Percentiles rank a stretch among this genome's conserved stretches.
These are phyloP conservation scores for Coleophoma cylindrospora DNA, from an alignment of 2,329 filamentous ascomycete genomes.

Conservation along the genomic window DNA sequence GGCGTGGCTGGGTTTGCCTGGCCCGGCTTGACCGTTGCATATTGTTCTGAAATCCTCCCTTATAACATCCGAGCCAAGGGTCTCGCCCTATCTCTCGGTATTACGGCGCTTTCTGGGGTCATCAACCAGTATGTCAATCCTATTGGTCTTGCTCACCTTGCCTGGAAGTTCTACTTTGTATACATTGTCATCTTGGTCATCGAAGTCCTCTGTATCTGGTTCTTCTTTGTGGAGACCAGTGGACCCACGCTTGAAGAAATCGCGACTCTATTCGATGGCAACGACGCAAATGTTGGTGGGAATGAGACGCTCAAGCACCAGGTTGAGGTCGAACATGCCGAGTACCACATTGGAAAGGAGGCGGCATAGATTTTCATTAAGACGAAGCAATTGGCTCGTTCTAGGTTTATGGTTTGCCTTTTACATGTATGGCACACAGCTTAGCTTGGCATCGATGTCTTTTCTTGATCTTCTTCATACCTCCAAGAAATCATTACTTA, in stretches of 20 bases:
- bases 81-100: slow-evolving; percentile 8
- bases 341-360: too few species aligned
- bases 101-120: slow-evolving; percentile 12
- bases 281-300: slow-evolving; percentile 10
- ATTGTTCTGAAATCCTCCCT: slow-evolving; percentile 10
- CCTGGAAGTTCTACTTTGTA: slow-evolving; percentile 22
- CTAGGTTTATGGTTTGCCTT: too few species aligned
- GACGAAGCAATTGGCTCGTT: too few species aligned
- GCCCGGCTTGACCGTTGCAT: slow-evolving; percentile 10
- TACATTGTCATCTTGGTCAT: slow-evolving; percentile 22
- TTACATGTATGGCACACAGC: too few species aligned
- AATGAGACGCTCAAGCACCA: not conserved
- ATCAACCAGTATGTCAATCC: slow-evolving; percentile 12
- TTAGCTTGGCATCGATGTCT: too few species aligned
- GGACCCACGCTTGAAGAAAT: slow-evolving; percentile 25
- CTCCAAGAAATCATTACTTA: too few species aligned
- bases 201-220: slow-evolving; percentile 23
- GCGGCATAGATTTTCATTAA: too few species aligned
- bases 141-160: slow-evolving; percentile 7
- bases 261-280: slow-evolving; percentile 19
- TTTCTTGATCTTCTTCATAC: too few species aligned
- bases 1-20: slow-evolving; percentile 22
- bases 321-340: too few species aligned
- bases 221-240: slow-evolving; percentile 27
- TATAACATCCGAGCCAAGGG: slow-evolving; percentile 9